Conservation (phyloP, 2,329 filamentous ascomycete species). For the Stemphylium lycopersici region DNA sequence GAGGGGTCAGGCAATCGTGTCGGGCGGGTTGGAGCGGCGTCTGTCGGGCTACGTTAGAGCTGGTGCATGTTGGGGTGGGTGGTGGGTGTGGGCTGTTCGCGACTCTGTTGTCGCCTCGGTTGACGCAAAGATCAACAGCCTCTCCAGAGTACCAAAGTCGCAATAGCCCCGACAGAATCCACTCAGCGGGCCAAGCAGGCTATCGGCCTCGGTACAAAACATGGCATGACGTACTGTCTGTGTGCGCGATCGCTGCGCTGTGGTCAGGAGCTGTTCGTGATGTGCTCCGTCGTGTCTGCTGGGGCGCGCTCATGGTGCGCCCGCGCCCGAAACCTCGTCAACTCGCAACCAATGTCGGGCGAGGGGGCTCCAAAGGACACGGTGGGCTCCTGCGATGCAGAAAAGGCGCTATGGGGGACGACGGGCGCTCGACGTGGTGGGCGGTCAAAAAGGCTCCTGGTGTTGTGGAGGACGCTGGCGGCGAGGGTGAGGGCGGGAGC, state of each 20-base stretch:
- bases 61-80: not conserved
- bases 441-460: slow-evolving; percentile 37
- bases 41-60: slow-evolving; percentile 18
- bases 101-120: slow-evolving; percentile 21
- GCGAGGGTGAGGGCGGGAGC: slow-evolving; percentile 25
- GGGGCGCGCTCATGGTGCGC: slow-evolving; percentile 51
- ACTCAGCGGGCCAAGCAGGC: not conserved
- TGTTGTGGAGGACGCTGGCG: slow-evolving; percentile 29
- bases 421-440: slow-evolving; percentile 28
- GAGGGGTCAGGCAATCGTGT: slow-evolving; percentile 26
- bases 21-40: slow-evolving; percentile 19
- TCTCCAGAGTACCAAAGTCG: not conserved
- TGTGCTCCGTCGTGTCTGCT: slow-evolving; percentile 45
- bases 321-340: slow-evolving; percentile 37
- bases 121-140: slow-evolving; percentile 25
- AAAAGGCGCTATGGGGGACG: slow-evolving; percentile 16
- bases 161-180: not conserved
- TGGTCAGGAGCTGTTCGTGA: slow-evolving; percentile 41
- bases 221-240: slow-evolving; percentile 30
- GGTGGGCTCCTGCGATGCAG: slow-evolving; percentile 23
- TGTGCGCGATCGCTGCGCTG: slow-evolving; percentile 22
- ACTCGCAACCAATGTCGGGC: slow-evolving; percentile 31
- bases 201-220: not conserved
- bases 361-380: slow-evolving; percentile 8
- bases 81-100: slow-evolving; percentile 16